These are phyloP conservation scores for Helminthosporium solani DNA, from an alignment of 2,329 filamentous ascomycete species.

Conservation along the genomic window DNA sequence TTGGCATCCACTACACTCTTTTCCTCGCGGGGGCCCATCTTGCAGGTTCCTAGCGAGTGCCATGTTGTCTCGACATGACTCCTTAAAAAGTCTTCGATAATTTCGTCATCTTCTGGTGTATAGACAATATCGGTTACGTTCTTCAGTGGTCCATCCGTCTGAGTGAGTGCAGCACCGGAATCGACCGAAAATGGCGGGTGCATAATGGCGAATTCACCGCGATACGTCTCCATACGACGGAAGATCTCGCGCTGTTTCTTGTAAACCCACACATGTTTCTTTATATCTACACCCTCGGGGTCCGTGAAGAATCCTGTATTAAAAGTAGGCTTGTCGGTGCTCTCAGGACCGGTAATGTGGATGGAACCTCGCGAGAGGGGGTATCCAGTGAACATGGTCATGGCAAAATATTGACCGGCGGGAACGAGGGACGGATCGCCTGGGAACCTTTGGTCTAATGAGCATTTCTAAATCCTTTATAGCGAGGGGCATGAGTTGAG, in stretches of 20 bases:
- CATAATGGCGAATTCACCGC: slow-evolving; percentile 41
- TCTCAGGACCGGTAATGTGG: slow-evolving; percentile 55
- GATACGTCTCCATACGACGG: slow-evolving; percentile 56
- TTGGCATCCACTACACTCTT: slow-evolving; percentile 26
- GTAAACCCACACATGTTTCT: slow-evolving; percentile 63
- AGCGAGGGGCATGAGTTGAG: not conserved
- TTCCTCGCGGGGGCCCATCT: slow-evolving; percentile 24
- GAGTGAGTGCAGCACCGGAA: slow-evolving; percentile 48
- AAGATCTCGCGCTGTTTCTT: slow-evolving; percentile 64
- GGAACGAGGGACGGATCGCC: slow-evolving; percentile 33
- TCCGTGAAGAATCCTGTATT: slow-evolving; percentile 57
- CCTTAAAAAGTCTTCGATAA: slow-evolving; percentile 48
- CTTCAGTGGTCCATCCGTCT: slow-evolving; percentile 28
- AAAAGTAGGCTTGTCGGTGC: slow-evolving; percentile 1
- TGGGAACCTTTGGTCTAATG: slow-evolving; percentile 22
- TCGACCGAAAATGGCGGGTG: slow-evolving; percentile 43
- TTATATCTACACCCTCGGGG: slow-evolving; percentile 57
- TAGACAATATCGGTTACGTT: slow-evolving; percentile 48
- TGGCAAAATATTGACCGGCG: slow-evolving; percentile 54
- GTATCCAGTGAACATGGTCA: slow-evolving; percentile 58
- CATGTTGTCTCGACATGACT: slow-evolving; percentile 45
- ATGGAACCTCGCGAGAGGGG: slow-evolving; percentile 63
- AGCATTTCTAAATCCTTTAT: too few relatives aligned
- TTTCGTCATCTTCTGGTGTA: slow-evolving; percentile 50
- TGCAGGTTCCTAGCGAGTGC: slow-evolving; percentile 36